phyloP scores from a whole-genome alignment of 768 basidiomycete genomes.

The Podaxis sp. region DNA sequence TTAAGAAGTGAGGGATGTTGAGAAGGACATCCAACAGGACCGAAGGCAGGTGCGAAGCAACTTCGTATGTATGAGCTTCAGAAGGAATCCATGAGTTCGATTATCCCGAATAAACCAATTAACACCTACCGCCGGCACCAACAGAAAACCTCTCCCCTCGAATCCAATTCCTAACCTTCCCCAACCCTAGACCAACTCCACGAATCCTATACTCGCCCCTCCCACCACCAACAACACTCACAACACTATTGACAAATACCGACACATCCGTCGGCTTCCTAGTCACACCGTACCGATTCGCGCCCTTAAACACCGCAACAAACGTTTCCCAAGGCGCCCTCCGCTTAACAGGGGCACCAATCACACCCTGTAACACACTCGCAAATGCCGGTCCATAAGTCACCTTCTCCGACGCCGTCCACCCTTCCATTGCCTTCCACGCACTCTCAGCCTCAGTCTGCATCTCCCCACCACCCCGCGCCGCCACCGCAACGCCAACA shows the following conservation, averaged over 20 bases:
- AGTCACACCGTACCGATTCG: constrained; percentile 33
- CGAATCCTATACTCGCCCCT: constrained; percentile 37
- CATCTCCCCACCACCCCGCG: constrained; percentile 1
- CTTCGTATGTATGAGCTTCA: constrained; percentile 63
- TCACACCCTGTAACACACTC: constrained; percentile 33
- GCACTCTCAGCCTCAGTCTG: constrained; percentile 24
- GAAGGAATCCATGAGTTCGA: constrained; percentile 6
- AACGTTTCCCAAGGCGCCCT: constrained; percentile 26
- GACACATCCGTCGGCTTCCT: constrained; percentile 54
- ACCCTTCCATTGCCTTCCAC: constrained; percentile 56
- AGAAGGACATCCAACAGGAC: constrained; percentile 61
- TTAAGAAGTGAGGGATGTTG: constrained; percentile 60
- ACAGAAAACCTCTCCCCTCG: constrained; percentile 67
- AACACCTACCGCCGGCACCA: constrained; percentile 70
- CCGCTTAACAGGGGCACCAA: constrained; percentile 19
- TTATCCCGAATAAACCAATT: background rate
- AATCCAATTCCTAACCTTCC: constrained; percentile 50
- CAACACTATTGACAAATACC: constrained; percentile 54
- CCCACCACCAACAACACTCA: constrained; percentile 58
- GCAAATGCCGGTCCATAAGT: constrained; percentile 71
- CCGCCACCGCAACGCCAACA: constrained; percentile 20
- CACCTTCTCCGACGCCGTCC: constrained; percentile 70
- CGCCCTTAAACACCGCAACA: constrained; percentile 30
- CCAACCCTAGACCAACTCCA: constrained; percentile 42
- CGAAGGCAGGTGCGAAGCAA: constrained; percentile 68